A percentile compares a stretch with the other conserved stretches of the same genome.
These are phyloP conservation scores for Annulohypoxylon bovei DNA, from an alignment of 495 filamentous ascomycete genomes.

Conservation along the genomic window DNA sequence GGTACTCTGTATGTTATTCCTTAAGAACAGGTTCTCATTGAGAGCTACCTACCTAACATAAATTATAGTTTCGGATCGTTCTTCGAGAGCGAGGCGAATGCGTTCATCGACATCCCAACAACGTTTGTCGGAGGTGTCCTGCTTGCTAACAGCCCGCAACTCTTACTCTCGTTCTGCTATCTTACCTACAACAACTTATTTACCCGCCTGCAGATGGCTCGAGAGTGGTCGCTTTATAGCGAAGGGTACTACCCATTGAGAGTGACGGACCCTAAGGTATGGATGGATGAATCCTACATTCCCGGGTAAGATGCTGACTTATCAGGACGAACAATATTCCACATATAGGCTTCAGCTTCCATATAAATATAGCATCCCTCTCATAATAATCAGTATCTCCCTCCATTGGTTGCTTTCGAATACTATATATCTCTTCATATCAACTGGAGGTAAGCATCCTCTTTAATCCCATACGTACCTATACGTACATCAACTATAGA, in stretches of 20 bases:
- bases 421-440: slow-evolving; percentile 30
- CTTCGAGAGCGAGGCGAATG: slow-evolving; percentile 31
- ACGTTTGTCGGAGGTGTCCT: slow-evolving; percentile 36
- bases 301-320: neutral
- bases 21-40: neutral
- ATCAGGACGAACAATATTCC: slow-evolving; percentile 47
- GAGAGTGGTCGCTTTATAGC: slow-evolving; percentile 38
- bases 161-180: slow-evolving; percentile 55
- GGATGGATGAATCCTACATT: neutral
- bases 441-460: slow-evolving; percentile 24
- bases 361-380: slow-evolving; percentile 40
- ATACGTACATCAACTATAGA: neutral
- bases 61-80: slow-evolving; percentile 26
- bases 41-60: neutral
- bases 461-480: too few species aligned
- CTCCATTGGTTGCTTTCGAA: slow-evolving; percentile 42
- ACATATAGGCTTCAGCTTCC: slow-evolving; percentile 52
- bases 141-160: slow-evolving; percentile 57
- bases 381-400: slow-evolving; percentile 28
- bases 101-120: slow-evolving; percentile 15
- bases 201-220: slow-evolving; percentile 38
- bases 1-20: slow-evolving; percentile 8
- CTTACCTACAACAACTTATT: slow-evolving; percentile 45
- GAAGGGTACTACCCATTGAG: slow-evolving; percentile 53
- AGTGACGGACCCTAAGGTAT: slow-evolving; percentile 54